Base-by-base conservation (phyloP, 2,329 filamentous ascomycete genomes). In the Onygena corvina region DNA sequence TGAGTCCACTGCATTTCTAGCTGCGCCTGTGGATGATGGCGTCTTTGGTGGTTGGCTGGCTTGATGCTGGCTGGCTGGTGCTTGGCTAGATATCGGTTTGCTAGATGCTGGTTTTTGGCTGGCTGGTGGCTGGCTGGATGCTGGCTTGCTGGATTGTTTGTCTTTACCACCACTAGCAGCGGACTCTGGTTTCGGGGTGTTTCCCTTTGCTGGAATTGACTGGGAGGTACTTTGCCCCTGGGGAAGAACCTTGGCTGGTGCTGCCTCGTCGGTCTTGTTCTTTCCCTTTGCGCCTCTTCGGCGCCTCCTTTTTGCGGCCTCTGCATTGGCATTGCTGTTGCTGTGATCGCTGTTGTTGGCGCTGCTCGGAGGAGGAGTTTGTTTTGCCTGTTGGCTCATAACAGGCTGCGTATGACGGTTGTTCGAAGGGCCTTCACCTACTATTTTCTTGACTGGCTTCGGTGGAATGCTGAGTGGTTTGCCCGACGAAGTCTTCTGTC, bases 141-240 rank as follows among this genome's bases (percentile, higher is more conserved):
- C 21, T 31, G 42, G 42, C 18, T 29, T 31, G 29, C 25, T 20
- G 18, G 42, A 21, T 29, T 46, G 9, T n/a, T 46, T 29, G 29
- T 46, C 29, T n/a, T 31, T 31, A 21, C 23, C 42, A 46, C 42
- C 42, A 29, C 29, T 21, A 31, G 25, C 42, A 46, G 42, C 29
- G 18, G 42, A 46, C 42, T 46, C 42, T 46, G 29, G 21, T 12
- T 23, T 23, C 11, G 42, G 23, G 25, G 23, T 25, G 25, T 31
- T 46, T 40, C 36, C 36, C 36, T 40, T 40, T 23, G 36, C 36
- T 31, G 23, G 42, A 46, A n/a, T 46, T 46, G 42, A 25, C 42
- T 46, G 12, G 23, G 12, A 31, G 42, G 42, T 46, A 31, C 42
- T 31, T 31, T 46, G 42, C 23, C 42, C n/a, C 7, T 23, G 7